Percentiles rank a stretch among this genome's conserved stretches.
phyloP scores from a whole-genome alignment of 495 filamentous ascomycete species.

The Daldinia decipiens region DNA sequence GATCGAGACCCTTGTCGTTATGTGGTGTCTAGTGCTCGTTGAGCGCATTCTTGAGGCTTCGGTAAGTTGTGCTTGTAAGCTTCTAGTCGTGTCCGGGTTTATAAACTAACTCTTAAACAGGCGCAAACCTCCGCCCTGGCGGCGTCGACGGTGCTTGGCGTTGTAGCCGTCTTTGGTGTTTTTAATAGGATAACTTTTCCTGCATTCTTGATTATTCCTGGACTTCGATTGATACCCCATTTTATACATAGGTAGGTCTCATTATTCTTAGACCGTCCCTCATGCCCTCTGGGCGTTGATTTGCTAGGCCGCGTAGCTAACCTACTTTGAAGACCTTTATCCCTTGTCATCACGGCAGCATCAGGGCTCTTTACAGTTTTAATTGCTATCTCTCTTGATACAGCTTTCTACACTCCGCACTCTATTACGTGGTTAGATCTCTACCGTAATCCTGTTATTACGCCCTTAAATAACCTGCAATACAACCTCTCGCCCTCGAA shows the following conservation, averaged over 20 bases:
- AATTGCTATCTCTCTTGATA: slow-evolving; percentile 82
- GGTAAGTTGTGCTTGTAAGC: slow-evolving; percentile 57
- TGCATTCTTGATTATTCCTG: slow-evolving; percentile 85
- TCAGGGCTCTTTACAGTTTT: slow-evolving; percentile 70
- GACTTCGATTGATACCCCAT: slow-evolving; percentile 82
- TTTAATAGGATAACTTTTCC: slow-evolving; percentile 99
- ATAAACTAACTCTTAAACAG: slow-evolving; percentile 23
- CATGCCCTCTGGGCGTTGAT: background rate
- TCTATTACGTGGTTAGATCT: slow-evolving; percentile 66
- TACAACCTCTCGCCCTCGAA: slow-evolving; percentile 85
- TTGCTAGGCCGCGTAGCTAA: background rate
- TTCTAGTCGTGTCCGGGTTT: background rate
- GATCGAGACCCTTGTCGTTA: slow-evolving; percentile 89
- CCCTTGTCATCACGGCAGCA: slow-evolving; percentile 67
- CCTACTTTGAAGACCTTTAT: slow-evolving; percentile 66
- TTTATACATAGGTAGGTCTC: slow-evolving; percentile 78
- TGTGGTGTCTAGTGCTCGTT: slow-evolving; percentile 91
- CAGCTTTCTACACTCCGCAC: slow-evolving; percentile 76
- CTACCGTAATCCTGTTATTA: slow-evolving; percentile 73
- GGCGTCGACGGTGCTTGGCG: slow-evolving; percentile 77
- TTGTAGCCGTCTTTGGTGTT: slow-evolving; percentile 82
- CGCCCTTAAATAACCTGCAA: slow-evolving; percentile 88
- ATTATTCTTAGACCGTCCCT: background rate
- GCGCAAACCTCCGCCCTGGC: slow-evolving; percentile 78
- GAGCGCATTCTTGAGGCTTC: slow-evolving; percentile 80